Conservation (phyloP, 2,329 filamentous ascomycete species). For the Arthrobotrys sinensis region DNA sequence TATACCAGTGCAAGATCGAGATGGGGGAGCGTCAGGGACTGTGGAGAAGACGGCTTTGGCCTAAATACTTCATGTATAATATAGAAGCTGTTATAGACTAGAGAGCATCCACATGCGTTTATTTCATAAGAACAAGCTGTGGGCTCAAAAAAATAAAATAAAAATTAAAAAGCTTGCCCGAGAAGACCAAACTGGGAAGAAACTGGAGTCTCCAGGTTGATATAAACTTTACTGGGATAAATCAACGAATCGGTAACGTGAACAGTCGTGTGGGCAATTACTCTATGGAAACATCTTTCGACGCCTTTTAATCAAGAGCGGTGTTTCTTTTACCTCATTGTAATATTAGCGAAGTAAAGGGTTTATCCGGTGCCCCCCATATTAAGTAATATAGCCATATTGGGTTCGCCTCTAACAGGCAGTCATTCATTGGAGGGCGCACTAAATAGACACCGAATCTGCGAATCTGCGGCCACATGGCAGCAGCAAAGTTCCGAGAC, state of each 20-base stretch:
- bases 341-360: conserved; percentile 6
- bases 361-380: conserved; percentile 42
- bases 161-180: not conserved
- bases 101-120: conserved; percentile 11
- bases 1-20: conserved; percentile 44
- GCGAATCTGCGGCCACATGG: conserved; percentile 41
- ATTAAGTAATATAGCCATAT: conserved; percentile 49
- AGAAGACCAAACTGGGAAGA: not conserved
- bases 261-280: conserved; percentile 54
- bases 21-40: conserved; percentile 18
- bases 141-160: not conserved
- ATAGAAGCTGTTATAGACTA: conserved; percentile 11
- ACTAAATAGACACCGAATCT: conserved; percentile 4
- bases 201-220: conserved; percentile 37
- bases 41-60: conserved; percentile 31
- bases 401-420: not conserved
- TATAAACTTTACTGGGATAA: conserved; percentile 51
- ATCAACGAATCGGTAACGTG: conserved; percentile 25
- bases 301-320: not conserved
- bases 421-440: conserved; percentile 12
- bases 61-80: conserved; percentile 19
- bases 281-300: conserved; percentile 44
- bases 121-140: conserved; percentile 13
- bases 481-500: conserved; percentile 36
- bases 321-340: conserved; percentile 57